phyloP scores from a whole-genome alignment of 257 asterid species.

The Parsonsia alboflavescens region DNA sequence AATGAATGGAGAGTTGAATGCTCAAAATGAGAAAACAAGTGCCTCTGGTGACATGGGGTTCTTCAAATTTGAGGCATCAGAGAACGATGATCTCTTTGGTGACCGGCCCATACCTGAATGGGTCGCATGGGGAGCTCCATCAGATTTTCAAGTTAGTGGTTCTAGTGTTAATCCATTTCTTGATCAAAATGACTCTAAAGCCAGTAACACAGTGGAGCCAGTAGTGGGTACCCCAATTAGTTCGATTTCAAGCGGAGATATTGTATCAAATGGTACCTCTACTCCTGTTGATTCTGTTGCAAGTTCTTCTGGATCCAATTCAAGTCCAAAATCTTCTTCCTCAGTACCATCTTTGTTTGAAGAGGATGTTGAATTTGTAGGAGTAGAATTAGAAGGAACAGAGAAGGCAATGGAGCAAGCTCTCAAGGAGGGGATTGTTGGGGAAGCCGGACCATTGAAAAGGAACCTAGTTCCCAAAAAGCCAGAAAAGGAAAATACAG shows the following conservation, averaged over 20 bases:
- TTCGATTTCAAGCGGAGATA: slow-evolving; percentile 38
- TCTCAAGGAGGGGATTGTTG: slow-evolving; percentile 87
- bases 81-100: slow-evolving; percentile 64
- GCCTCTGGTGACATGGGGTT: slow-evolving; percentile 46
- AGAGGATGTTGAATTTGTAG: slow-evolving; percentile 97
- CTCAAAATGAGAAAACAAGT: slow-evolving; percentile 28
- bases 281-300: slow-evolving; percentile 33
- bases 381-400: slow-evolving; percentile 84
- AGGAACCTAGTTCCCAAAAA: slow-evolving; percentile 40
- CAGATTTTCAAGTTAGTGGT: slow-evolving; percentile 55
- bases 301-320: slow-evolving; percentile 32
- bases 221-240: slow-evolving; percentile 18
- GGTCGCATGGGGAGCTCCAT: slow-evolving; percentile 83
- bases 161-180: slow-evolving; percentile 68
- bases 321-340: slow-evolving; percentile 31
- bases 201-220: slow-evolving; percentile 26
- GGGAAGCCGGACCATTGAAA: slow-evolving; percentile 81
- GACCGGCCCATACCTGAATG: slow-evolving; percentile 90
- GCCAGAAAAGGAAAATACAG: slow-evolving; percentile 47
- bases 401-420: slow-evolving; percentile 84
- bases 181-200: slow-evolving; percentile 30
- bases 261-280: slow-evolving; percentile 40
- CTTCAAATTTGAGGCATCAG: slow-evolving; percentile 63
- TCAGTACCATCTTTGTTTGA: slow-evolving; percentile 79
- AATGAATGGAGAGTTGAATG: slow-evolving; percentile 15